Evolutionary conservation across 345 rosid genomes (phyloP), one percentile per base, ranked within the genome.

Genomic region (Populus alba): DNA sequence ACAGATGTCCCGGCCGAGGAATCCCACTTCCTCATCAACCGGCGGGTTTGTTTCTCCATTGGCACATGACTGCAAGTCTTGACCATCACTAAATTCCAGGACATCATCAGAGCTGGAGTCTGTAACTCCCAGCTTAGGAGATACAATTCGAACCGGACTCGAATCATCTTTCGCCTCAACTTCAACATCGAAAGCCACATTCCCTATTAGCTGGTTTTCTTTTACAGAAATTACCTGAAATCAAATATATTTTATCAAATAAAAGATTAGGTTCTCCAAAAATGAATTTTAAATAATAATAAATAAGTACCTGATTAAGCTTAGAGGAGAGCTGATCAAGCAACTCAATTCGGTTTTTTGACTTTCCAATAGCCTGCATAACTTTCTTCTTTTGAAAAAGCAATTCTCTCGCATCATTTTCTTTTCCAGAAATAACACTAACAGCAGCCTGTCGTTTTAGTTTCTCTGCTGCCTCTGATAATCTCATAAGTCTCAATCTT

Each of bases 361-460:
- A 91, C 77, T 86, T 90, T 77, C 93, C 95, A 74, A 95, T 81
- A 45, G 97, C 98, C 47, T 88, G 85, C 91, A 91, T 79, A 71
- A 95, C 92, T 84, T 86, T 95, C 86, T 91, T 90, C 91, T 93
- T 95, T 88, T 95, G 97, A 78, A 85, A 79, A 75, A 93, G 95
- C 31, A 91, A 71, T 23, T 91, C 92, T 81, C 93, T 89, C 7
- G 98, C 97, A 63, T 93, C 97, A 81, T 88, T 83, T 72, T 90
- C 97, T 76, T 87, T 89, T 47, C 97, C 97, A 7, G 81, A 88
- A 69, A 82, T 86, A 78, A 95, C 81, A 81, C 82, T 85, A 12
- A 90, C 69, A 79, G 93, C 85, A 39, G 98, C 98, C 88, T 90
- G 93, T 18, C 84, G 87, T 67, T 85, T 88, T 70, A 93, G 91